Evolutionary conservation across 805 yeast species (phyloP), one percentile per base, ranked within the genome.

Genomic region (Sugiyamaella boreocaroliniensis): DNA sequence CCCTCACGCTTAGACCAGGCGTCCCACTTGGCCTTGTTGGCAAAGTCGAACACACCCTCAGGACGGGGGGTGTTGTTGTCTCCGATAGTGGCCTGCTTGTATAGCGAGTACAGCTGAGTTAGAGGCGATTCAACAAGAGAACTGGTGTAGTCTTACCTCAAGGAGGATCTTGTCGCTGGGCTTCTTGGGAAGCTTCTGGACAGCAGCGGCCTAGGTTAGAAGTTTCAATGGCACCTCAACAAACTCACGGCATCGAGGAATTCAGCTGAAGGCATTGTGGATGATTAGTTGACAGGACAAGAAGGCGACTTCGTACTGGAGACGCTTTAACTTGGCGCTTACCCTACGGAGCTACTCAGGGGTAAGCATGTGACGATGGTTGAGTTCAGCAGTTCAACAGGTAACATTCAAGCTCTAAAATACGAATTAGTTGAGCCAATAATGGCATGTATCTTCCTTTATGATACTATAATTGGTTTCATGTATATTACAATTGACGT

Each of bases 21-120:
- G 68, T 90, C 92, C 98, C 98, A 93, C 78, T 93, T 93, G 80
- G 87, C 86, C 74, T 95, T 89, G 62, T 92, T 97, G 76, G 86
- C 89, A 75, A 93, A 79, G 74, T 89, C 95, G 70, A 93, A 88
- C 55, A 86, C 73, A 58, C 97, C 93, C 37, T 32, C 37, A 51
- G 99, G 99, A 75, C 88, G 87, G 52, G 78, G 75, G 57, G 96
- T 86, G 62, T 68, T 71, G 79, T 89, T 89, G 79, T 93, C 99
- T 60, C 99, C 99, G 53, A 84, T 85, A 37, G 97, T 92, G 63
- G 98, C 96, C 76, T 93, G 99, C 74, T 93, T 93, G 85, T 78
- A 93, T 64, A 93, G 78, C 47, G 92, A 97, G 75, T 93, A 93
- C 64, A 93, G 77, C 70, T 62, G 37, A 11, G 37, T 32, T 32